Evolutionary conservation across 1,139 yeast species (phyloP).

Genomic region (Debaryomyces coudertii): DNA sequence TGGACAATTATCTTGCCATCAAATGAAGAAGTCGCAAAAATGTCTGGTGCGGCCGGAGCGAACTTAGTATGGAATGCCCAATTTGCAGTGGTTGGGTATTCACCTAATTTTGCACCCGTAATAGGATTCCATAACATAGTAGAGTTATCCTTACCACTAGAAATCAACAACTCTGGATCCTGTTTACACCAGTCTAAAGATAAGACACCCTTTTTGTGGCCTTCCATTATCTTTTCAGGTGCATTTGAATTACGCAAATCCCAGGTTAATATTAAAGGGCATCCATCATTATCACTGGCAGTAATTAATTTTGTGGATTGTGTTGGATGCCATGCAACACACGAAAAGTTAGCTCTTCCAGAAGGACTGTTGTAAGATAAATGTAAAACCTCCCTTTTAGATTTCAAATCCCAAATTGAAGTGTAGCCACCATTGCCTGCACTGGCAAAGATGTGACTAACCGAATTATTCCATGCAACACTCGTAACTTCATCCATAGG

Average conservation of each 20-base stretch:
- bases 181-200: slow-evolving; percentile 92
- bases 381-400: slow-evolving; percentile 86
- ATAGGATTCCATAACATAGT: slow-evolving; percentile 91
- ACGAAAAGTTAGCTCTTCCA: slow-evolving; percentile 66
- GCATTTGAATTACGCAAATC: slow-evolving; percentile 91
- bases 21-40: slow-evolving; percentile 91
- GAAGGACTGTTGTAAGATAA: slow-evolving; percentile 61
- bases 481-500: slow-evolving; percentile 82
- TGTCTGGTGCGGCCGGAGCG: slow-evolving; percentile 86
- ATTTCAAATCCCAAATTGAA: slow-evolving; percentile 91
- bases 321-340: slow-evolving; percentile 84
- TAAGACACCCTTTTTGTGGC: slow-evolving; percentile 86
- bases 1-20: slow-evolving; percentile 87
- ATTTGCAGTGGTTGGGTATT: slow-evolving; percentile 88
- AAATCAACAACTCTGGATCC: slow-evolving; percentile 76
- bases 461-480: slow-evolving; percentile 87
- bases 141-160: slow-evolving; percentile 90
- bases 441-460: slow-evolving; percentile 86
- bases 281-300: slow-evolving; percentile 79
- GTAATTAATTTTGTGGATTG: slow-evolving; percentile 84
- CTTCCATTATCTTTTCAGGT: slow-evolving; percentile 75
- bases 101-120: slow-evolving; percentile 70
- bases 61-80: slow-evolving; percentile 91
- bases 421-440: slow-evolving; percentile 86
- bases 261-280: slow-evolving; percentile 88